These are phyloP conservation scores for Marasmius fiardii DNA, from an alignment of 1,284 basidiomycete genomes.

Conservation along the genomic window DNA sequence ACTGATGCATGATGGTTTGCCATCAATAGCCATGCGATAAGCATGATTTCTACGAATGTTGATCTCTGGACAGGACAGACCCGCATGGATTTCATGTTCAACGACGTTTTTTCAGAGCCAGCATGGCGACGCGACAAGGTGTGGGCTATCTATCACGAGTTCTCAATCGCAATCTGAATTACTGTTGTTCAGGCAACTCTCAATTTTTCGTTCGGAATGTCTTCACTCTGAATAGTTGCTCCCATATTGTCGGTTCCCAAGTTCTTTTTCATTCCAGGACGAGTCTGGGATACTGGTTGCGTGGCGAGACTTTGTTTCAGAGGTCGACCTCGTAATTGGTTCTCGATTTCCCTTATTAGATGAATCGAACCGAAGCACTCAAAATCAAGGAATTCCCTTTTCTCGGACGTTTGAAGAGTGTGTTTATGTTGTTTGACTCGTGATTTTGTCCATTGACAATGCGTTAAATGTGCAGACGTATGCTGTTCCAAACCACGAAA, in stretches of 20 bases:
- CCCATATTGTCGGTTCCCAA: conserved; percentile 92
- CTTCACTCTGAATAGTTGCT: conserved; percentile 92
- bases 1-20: too few species aligned
- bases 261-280: conserved; percentile 81
- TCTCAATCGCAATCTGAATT: too few species aligned
- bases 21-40: too few species aligned
- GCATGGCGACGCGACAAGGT: too few species aligned
- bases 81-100: too few species aligned
- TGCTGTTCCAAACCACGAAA: too few species aligned
- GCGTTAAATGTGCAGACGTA: conserved; percentile 65
- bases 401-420: conserved; percentile 78
- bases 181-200: conserved; percentile 80
- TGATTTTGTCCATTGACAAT: conserved; percentile 4
- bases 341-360: conserved; percentile 96
- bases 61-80: too few species aligned
- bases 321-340: conserved; percentile 89
- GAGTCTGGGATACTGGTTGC: conserved; percentile 71
- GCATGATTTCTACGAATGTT: too few species aligned
- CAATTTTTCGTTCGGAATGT: conserved; percentile 94
- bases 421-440: conserved; percentile 18
- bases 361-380: conserved; percentile 84
- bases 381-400: conserved; percentile 72
- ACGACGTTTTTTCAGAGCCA: too few species aligned
- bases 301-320: conserved; percentile 85
- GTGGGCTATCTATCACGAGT: too few species aligned